Conservation (phyloP, 2,329 filamentous ascomycete genomes). For the Ciborinia camelliae region DNA sequence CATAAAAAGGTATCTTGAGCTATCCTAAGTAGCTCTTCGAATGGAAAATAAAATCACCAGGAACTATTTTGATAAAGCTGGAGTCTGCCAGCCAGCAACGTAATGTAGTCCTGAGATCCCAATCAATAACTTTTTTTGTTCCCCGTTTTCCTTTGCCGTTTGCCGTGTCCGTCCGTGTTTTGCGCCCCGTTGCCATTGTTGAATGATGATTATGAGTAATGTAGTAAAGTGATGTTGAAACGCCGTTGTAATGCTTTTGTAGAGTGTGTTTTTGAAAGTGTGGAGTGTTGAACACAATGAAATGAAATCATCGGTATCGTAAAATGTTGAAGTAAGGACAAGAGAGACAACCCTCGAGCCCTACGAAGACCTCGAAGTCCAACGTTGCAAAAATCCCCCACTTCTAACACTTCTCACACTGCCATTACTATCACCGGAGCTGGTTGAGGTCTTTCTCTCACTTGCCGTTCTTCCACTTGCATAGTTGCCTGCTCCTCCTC, state of each 20-base stretch:
- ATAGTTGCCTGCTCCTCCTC: slow-evolving; percentile 37
- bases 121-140: background rate
- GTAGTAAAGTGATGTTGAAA: slow-evolving; percentile 7
- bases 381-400: slow-evolving; percentile 5
- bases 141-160: background rate
- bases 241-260: background rate
- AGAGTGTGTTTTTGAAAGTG: background rate
- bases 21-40: background rate
- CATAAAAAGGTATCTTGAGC: background rate
- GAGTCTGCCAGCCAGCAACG: background rate
- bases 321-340: background rate
- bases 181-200: slow-evolving; percentile 1
- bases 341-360: too few relatives aligned
- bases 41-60: background rate
- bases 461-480: background rate
- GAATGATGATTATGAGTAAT: background rate
- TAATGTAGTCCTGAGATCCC: background rate
- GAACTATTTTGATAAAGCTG: background rate
- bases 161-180: background rate
- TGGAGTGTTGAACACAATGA: background rate
- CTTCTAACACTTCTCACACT: slow-evolving; percentile 3
- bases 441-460: slow-evolving; percentile 12
- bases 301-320: background rate
- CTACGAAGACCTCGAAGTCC: slow-evolving; percentile 10
- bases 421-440: slow-evolving; percentile 1